Base-by-base conservation (phyloP, 1,139 yeast genomes). In the Magnusiomyces tetraspermus region DNA sequence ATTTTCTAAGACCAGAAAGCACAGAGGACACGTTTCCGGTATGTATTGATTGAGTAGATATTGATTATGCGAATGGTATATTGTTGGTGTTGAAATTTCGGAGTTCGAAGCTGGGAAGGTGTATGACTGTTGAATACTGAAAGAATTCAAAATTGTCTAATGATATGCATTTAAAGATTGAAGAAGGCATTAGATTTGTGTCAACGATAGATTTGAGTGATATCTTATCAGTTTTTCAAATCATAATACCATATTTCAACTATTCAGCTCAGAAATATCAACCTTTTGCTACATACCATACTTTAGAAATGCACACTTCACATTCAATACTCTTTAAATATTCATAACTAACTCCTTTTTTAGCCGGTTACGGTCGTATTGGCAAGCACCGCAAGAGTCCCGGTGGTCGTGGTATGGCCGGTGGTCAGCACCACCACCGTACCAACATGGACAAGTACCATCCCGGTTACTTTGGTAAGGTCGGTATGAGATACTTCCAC, bases 371-470 rank as follows among this genome's bases (percentile, higher is more conserved):
- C 79, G 99, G 99, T 86, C 94, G 99, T 83, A 79, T 94, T 79
- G 99, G 99, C 79, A 92, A 94, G 86, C 98, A 94, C 95, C 89
- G 98, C 89, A 94, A 94, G 95, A 92, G 85, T 73, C 97, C 98
- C 70, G 98, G 98, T 92, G 99, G 99, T 82, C 92, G 98, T 82
- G 99, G 99, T 92, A 92, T 81, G 94, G 99, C 99, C 76, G 99
- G 99, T 90, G 99, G 99, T 87, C 95, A 83, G 80, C 97, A 88
- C 78, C 99, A 92, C 80, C 98, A 94, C 96, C 89, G 97, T 87
- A 70, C 72, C 61, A 89, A 89, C 83, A 79, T 92, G 82, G 98
- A 94, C 77, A 92, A 90, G 79, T 94, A 86, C 96, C 99, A 94
- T 78, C 98, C 98, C 72, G 99, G 99, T 89, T 94, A 94, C 94